A percentile compares a stretch with the other conserved stretches of the same genome.
Conservation (phyloP, 129 eudicot species). For the Tanacetum coccineum region DNA sequence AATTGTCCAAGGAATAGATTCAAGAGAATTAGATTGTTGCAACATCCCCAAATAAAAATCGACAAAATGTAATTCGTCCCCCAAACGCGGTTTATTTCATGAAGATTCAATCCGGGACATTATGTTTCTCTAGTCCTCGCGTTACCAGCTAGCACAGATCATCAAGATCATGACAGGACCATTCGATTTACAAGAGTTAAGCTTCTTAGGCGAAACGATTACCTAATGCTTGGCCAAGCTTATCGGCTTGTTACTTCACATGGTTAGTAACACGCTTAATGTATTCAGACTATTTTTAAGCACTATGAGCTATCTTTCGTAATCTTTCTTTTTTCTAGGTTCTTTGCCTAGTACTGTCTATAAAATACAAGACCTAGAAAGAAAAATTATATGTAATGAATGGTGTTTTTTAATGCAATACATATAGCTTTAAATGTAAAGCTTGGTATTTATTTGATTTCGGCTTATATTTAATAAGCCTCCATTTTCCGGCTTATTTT, state of each 20-base stretch:
- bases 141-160: conserved; percentile 22
- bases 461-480: too few relatives aligned
- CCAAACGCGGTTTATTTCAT: conserved; percentile 64
- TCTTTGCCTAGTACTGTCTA: too few relatives aligned
- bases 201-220: conserved; percentile 73
- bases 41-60: conserved; percentile 76
- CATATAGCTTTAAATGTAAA: too few relatives aligned
- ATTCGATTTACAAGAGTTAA: conserved; percentile 60
- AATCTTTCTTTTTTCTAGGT: too few relatives aligned
- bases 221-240: conserved; percentile 69
- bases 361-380: too few relatives aligned
- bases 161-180: conserved; percentile 25
- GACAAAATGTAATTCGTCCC: conserved; percentile 86
- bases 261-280: conserved; percentile 39
- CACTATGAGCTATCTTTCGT: too few relatives aligned
- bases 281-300: too few relatives aligned
- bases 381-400: too few relatives aligned
- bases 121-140: conserved; percentile 89
- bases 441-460: too few relatives aligned
- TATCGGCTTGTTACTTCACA: conserved; percentile 80
- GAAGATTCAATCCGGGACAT: conserved; percentile 92
- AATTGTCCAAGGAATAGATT: conserved; percentile 94
- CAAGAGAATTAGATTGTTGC: conserved; percentile 87
- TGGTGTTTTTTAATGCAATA: too few relatives aligned
- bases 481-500: too few relatives aligned